Conservation (phyloP, 192 early-diverging fungal genomes). For the Allomyces javanicus region DNA sequence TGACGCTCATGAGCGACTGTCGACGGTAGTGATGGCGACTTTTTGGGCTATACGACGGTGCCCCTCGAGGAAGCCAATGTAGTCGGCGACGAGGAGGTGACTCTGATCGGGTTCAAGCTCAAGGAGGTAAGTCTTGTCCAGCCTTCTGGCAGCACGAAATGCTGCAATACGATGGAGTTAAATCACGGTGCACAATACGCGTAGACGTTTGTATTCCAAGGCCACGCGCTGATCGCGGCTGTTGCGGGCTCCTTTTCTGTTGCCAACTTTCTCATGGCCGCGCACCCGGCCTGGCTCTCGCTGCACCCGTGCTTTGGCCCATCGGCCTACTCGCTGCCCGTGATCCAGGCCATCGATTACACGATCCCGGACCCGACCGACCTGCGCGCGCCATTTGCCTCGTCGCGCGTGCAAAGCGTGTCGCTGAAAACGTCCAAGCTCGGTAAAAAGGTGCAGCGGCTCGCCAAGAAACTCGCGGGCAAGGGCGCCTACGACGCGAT, state of each 20-base stretch:
- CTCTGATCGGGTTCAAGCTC: too few species aligned
- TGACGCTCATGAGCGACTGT: too few species aligned
- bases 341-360: neutral
- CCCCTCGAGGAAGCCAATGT: too few species aligned
- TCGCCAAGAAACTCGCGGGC: neutral
- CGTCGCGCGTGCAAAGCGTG: neutral
- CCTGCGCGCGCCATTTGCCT: neutral
- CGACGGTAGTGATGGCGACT: too few species aligned
- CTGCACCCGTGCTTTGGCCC: neutral
- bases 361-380: too few species aligned
- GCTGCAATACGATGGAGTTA: too few species aligned
- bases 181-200: too few species aligned
- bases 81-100: too few species aligned
- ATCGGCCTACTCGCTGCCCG: neutral
- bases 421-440: neutral
- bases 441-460: neutral
- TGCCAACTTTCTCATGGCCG: neutral
- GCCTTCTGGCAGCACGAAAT: too few species aligned
- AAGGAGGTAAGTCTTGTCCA: too few species aligned
- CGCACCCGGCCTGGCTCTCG: neutral
- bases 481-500: neutral
- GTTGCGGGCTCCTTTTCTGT: neutral
- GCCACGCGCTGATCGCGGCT: neutral
- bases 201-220: neutral
- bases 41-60: too few species aligned